phyloP scores from a whole-genome alignment of 441 rosid genomes.

The Eruca vesicaria region DNA sequence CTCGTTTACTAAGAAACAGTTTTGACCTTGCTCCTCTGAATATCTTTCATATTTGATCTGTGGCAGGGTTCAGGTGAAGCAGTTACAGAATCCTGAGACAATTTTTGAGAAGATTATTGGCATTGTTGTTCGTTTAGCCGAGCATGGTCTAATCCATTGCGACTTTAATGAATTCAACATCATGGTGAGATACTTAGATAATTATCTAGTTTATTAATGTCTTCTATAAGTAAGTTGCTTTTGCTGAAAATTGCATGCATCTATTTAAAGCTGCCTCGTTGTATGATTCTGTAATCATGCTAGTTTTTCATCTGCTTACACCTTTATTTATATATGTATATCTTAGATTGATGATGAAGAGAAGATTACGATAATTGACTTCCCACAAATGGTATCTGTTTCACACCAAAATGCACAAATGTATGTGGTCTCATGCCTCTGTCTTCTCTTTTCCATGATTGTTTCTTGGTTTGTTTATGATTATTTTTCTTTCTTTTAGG shows the following conservation, averaged over 20 bases:
- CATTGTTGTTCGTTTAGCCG: constrained; percentile 74
- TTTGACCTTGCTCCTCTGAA: constrained; percentile 7
- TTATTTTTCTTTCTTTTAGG: constrained; percentile 44
- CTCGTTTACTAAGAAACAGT: not conserved
- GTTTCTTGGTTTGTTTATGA: constrained; percentile 1
- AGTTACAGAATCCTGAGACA: constrained; percentile 77
- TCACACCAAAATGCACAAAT: constrained; percentile 93
- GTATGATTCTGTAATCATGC: not conserved
- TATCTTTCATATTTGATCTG: constrained; percentile 7
- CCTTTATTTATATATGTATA: constrained; percentile 3
- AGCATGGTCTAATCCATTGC: constrained; percentile 93
- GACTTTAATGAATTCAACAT: constrained; percentile 96
- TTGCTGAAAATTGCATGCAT: not conserved
- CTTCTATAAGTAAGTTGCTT: not conserved
- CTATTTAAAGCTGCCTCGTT: not conserved
- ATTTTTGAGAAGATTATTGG: constrained; percentile 74
- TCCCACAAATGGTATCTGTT: constrained; percentile 96
- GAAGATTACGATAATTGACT: constrained; percentile 83
- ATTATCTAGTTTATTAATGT: not conserved
- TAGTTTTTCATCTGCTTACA: constrained; percentile 4
- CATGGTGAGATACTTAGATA: constrained; percentile 48
- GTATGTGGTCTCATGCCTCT: constrained; percentile 43
- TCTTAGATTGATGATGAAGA: constrained; percentile 88
- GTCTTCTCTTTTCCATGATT: not conserved
- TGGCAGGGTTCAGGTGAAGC: constrained; percentile 82